Conservation (phyloP, 306 rosid species). For the Vigna unguiculata region DNA sequence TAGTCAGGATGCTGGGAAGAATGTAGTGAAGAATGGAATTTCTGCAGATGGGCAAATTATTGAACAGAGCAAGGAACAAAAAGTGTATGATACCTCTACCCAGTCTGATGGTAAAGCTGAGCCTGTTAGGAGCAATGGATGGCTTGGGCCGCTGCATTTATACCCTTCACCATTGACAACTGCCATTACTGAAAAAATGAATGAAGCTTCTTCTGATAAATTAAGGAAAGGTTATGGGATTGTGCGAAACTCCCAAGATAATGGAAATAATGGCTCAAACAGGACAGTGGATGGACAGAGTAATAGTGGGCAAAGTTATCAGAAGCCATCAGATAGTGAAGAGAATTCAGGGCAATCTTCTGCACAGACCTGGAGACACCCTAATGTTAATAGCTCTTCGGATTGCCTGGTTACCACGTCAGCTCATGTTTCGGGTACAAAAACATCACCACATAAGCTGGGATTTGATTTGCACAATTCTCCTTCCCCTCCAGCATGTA, state of each 20-base stretch:
- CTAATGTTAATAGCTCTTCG: slow-evolving; percentile 54
- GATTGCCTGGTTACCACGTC: slow-evolving; percentile 55
- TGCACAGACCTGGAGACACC: slow-evolving; percentile 69
- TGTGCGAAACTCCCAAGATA: slow-evolving; percentile 49
- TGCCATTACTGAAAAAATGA: slow-evolving; percentile 48
- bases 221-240: slow-evolving; percentile 51
- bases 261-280: slow-evolving; percentile 56
- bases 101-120: slow-evolving; percentile 56
- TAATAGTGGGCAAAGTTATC: slow-evolving; percentile 54
- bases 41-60: slow-evolving; percentile 42
- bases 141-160: slow-evolving; percentile 56
- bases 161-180: slow-evolving; percentile 53
- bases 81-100: slow-evolving; percentile 53
- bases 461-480: slow-evolving; percentile 55
- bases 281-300: slow-evolving; percentile 59
- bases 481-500: slow-evolving; percentile 66
- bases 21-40: slow-evolving; percentile 44
- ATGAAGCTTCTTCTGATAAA: slow-evolving; percentile 47
- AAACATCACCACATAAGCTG: slow-evolving; percentile 43
- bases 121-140: slow-evolving; percentile 56
- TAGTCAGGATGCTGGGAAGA: slow-evolving; percentile 52
- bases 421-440: slow-evolving; percentile 51
- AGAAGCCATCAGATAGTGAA: slow-evolving; percentile 73
- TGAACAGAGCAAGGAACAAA: slow-evolving; percentile 50
- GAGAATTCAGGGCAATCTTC: slow-evolving; percentile 78